Conservation (phyloP, 2,329 filamentous ascomycete genomes). For the Hymenoscyphus infarciens region DNA sequence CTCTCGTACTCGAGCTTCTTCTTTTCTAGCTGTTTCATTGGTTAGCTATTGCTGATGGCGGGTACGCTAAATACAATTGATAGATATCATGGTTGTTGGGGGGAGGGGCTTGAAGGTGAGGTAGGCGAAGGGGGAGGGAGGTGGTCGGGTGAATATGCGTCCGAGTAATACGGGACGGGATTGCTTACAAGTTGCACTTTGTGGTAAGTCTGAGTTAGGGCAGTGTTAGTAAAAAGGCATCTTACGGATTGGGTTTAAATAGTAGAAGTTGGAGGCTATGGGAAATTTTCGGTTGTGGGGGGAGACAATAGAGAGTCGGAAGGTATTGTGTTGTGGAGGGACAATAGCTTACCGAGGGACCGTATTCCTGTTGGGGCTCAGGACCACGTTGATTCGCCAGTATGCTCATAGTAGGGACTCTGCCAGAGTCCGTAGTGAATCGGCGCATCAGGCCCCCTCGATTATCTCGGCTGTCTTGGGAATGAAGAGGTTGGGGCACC, state of each 20-base stretch:
- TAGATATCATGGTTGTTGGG: background rate
- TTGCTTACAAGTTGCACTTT: constrained; percentile 72
- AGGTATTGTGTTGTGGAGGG: constrained; percentile 12
- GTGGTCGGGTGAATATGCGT: background rate
- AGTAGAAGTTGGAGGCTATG: constrained; percentile 2
- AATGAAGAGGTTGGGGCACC: constrained; percentile 52
- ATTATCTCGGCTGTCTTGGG: constrained; percentile 71
- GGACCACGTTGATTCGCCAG: constrained; percentile 31
- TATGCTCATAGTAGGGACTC: constrained; percentile 68
- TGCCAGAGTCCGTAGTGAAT: constrained; percentile 88
- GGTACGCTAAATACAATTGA: constrained; percentile 1
- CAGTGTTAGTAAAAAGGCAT: constrained; percentile 22
- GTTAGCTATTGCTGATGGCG: constrained; percentile 36
- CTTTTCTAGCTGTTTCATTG: constrained; percentile 70
- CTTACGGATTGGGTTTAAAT: constrained; percentile 1
- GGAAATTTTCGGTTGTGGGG: background rate
- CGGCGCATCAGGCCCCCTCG: constrained; percentile 79
- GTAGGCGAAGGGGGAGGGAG: background rate
- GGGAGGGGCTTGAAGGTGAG: background rate
- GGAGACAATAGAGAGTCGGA: constrained; percentile 5
- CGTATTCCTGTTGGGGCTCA: constrained; percentile 33
- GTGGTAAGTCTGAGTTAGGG: constrained; percentile 52
- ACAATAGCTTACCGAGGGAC: constrained; percentile 33
- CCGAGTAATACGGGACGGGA: constrained; percentile 7
- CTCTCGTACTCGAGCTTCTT: constrained; percentile 91